These are phyloP conservation scores for Nepenthes gracilis DNA, from an alignment of 148 eudicot genomes.

Conservation along the genomic window DNA sequence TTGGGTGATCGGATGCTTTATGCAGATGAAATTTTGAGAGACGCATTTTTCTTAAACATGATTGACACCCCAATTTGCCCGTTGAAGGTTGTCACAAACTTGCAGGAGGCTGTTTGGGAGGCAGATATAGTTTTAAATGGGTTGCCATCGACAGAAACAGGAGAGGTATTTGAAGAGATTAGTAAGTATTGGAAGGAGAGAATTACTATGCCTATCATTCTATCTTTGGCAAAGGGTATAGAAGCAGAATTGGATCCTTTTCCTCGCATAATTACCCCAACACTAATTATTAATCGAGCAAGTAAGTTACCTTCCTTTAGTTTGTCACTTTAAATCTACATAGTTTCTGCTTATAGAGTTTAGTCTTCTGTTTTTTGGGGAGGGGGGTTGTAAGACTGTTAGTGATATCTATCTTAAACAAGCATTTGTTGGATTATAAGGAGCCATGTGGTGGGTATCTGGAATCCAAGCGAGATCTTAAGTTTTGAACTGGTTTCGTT, in stretches of 20 bases:
- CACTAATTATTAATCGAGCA: constrained; percentile 87
- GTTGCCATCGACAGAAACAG: constrained; percentile 66
- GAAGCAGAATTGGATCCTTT: constrained; percentile 75
- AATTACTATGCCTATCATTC: constrained; percentile 47
- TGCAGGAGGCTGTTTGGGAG: constrained; percentile 69
- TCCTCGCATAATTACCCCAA: constrained; percentile 87
- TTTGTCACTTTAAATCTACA: neutral
- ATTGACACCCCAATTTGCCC: constrained; percentile 57
- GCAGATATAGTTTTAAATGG: constrained; percentile 59
- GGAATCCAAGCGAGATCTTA: too few species aligned
- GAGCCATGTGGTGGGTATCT: too few species aligned
- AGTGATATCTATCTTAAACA: neutral
- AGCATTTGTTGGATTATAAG: too few species aligned
- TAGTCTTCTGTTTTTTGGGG: neutral
- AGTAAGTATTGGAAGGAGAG: constrained; percentile 89
- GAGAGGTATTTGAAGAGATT: constrained; percentile 65
- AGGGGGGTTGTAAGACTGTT: neutral
- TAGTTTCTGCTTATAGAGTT: neutral
- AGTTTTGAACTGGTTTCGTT: too few species aligned
- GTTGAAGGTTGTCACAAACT: constrained; percentile 52
- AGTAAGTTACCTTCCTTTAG: constrained; percentile 38
- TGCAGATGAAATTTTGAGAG: constrained; percentile 56
- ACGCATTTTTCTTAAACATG: constrained; percentile 58
- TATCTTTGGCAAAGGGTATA: constrained; percentile 88
- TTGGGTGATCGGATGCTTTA: constrained; percentile 52